A percentile compares a stretch with the other conserved stretches of the same genome.
Evolutionary conservation across 805 yeast genomes (phyloP).

Genomic region (Kodamaea restingae): DNA sequence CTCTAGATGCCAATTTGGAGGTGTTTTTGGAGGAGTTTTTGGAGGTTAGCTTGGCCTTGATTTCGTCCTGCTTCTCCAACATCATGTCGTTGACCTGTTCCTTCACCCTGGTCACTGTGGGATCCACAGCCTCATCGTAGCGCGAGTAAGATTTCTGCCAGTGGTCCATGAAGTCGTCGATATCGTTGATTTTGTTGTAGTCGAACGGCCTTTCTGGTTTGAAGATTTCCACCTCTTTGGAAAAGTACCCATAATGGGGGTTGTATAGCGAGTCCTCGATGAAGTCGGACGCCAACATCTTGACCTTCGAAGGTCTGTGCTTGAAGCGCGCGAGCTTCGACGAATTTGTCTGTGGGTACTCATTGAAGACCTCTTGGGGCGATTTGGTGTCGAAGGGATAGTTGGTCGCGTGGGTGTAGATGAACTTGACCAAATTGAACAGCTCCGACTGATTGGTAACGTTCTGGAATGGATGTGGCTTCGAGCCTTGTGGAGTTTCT

Average conservation of each 20-base stretch:
- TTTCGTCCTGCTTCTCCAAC: slow-evolving; percentile 10
- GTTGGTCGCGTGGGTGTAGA: slow-evolving; percentile 38
- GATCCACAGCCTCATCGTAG: slow-evolving; percentile 34
- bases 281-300: slow-evolving; percentile 74
- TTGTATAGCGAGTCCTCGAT: slow-evolving; percentile 83
- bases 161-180: slow-evolving; percentile 63
- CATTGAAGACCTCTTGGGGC: slow-evolving; percentile 38
- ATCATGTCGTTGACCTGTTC: slow-evolving; percentile 12
- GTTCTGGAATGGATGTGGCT: slow-evolving; percentile 25
- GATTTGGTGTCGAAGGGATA: slow-evolving; percentile 36
- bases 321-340: slow-evolving; percentile 28
- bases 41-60: slow-evolving; percentile 14
- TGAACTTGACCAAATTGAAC: slow-evolving; percentile 31
- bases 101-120: slow-evolving; percentile 11
- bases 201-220: slow-evolving; percentile 63
- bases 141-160: slow-evolving; percentile 63
- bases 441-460: slow-evolving; percentile 6
- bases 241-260: slow-evolving; percentile 78
- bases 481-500: slow-evolving; percentile 1
- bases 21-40: slow-evolving; percentile 1
- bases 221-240: slow-evolving; percentile 73
- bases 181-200: slow-evolving; percentile 52
- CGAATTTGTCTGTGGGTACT: slow-evolving; percentile 32
- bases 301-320: slow-evolving; percentile 55
- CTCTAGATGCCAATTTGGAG: slow-evolving; percentile 17